Evolutionary conservation across 495 filamentous ascomycete genomes (phyloP).

Genomic region (Hypoxylon perforatum): DNA sequence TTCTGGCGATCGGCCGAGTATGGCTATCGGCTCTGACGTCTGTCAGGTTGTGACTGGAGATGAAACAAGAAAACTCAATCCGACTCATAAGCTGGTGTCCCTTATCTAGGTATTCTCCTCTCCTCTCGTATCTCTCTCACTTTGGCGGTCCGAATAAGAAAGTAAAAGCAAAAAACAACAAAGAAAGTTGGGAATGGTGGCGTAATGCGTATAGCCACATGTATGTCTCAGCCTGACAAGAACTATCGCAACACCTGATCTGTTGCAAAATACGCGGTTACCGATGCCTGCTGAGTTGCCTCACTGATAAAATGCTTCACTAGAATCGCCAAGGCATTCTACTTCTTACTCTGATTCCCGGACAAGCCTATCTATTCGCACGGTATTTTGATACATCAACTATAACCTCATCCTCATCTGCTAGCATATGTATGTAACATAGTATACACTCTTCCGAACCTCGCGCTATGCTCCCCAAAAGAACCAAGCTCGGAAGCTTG

Average conservation of each 20-base stretch:
- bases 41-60: background rate
- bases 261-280: too few relatives aligned
- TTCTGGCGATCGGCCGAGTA: background rate
- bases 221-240: too few relatives aligned
- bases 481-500: background rate
- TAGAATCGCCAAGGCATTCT: background rate
- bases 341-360: background rate
- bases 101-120: background rate
- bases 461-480: background rate
- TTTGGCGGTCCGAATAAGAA: too few relatives aligned
- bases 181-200: too few relatives aligned
- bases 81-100: too few relatives aligned
- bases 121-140: too few relatives aligned
- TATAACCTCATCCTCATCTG: background rate
- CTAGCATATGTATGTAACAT: background rate
- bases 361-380: background rate
- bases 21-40: background rate
- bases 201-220: too few relatives aligned
- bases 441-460: too few relatives aligned
- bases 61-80: conserved; percentile 2
- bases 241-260: too few relatives aligned
- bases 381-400: background rate
- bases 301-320: conserved; percentile 4
- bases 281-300: background rate
- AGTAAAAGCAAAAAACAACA: too few relatives aligned